Evolutionary conservation across 169 alveolate genomes (phyloP).

Genomic region (Plasmodium gaboni): DNA sequence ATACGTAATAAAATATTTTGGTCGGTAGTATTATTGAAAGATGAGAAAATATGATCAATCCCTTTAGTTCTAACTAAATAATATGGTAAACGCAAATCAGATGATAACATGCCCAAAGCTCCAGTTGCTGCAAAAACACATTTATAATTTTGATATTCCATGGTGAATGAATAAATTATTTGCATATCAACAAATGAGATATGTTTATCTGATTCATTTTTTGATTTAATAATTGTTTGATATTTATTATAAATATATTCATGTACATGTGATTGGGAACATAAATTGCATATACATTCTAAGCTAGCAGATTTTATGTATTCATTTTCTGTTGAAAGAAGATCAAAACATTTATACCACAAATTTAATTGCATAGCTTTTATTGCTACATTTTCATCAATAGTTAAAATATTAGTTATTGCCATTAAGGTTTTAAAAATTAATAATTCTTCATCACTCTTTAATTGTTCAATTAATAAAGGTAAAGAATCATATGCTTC

Average conservation of each 20-base stretch:
- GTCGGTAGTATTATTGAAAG: slow-evolving; percentile 52
- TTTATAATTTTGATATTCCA: slow-evolving; percentile 65
- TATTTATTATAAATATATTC: slow-evolving; percentile 64
- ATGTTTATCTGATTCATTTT: slow-evolving; percentile 25
- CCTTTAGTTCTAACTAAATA: slow-evolving; percentile 61
- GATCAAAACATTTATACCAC: slow-evolving; percentile 72
- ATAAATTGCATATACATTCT: slow-evolving; percentile 75
- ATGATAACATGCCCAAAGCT: slow-evolving; percentile 70
- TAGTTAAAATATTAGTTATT: slow-evolving; percentile 69
- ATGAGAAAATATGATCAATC: slow-evolving; percentile 31
- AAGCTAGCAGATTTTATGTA: slow-evolving; percentile 47
- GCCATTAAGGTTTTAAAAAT: slow-evolving; percentile 72
- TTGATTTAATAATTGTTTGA: slow-evolving; percentile 35
- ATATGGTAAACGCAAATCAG: slow-evolving; percentile 57
- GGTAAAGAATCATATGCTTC: slow-evolving; percentile 77
- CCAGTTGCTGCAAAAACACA: slow-evolving; percentile 67
- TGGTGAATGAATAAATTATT: slow-evolving; percentile 59
- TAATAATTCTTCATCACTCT: slow-evolving; percentile 48
- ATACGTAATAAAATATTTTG: slow-evolving; percentile 61
- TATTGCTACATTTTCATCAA: slow-evolving; percentile 70
- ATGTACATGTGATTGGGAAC: slow-evolving; percentile 72
- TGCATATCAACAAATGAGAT: slow-evolving; percentile 67
- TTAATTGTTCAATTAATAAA: slow-evolving; percentile 48
- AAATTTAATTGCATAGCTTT: slow-evolving; percentile 69
- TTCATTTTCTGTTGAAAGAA: slow-evolving; percentile 59